phyloP scores from a whole-genome alignment of 2,329 filamentous ascomycete species.

The Zymoseptoria passerinii region DNA sequence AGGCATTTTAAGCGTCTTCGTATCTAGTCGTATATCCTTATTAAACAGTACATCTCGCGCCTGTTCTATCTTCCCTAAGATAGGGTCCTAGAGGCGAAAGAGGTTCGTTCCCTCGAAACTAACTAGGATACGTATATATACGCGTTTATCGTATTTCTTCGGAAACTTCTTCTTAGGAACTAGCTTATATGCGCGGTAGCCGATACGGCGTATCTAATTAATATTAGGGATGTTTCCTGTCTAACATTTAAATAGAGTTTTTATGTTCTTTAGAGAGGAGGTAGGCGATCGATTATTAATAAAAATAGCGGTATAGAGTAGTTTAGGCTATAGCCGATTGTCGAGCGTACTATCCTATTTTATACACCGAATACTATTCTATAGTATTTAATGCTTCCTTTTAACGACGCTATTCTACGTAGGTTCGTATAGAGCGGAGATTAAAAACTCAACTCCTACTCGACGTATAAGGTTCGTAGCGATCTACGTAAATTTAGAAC shows the following conservation, averaged over 20 bases:
- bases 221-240: background rate
- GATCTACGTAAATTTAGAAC: background rate
- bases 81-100: background rate
- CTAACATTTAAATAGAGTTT: background rate
- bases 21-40: background rate
- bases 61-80: background rate
- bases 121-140: background rate
- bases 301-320: background rate
- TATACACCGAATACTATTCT: conserved; percentile 1
- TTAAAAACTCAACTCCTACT: background rate
- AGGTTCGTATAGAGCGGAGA: background rate
- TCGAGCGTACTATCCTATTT: background rate
- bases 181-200: conserved; percentile 1
- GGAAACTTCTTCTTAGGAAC: conserved; percentile 1
- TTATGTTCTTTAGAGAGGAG: background rate
- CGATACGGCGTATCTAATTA: background rate
- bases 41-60: background rate
- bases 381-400: background rate
- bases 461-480: background rate
- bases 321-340: background rate
- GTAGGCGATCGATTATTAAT: background rate
- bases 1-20: background rate
- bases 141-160: conserved; percentile 1
- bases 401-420: background rate
- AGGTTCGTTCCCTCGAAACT: background rate